A percentile compares a stretch with the other conserved stretches of the same genome.
phyloP scores from a whole-genome alignment of 2,329 filamentous ascomycete genomes.

The Diaporthe capsici region DNA sequence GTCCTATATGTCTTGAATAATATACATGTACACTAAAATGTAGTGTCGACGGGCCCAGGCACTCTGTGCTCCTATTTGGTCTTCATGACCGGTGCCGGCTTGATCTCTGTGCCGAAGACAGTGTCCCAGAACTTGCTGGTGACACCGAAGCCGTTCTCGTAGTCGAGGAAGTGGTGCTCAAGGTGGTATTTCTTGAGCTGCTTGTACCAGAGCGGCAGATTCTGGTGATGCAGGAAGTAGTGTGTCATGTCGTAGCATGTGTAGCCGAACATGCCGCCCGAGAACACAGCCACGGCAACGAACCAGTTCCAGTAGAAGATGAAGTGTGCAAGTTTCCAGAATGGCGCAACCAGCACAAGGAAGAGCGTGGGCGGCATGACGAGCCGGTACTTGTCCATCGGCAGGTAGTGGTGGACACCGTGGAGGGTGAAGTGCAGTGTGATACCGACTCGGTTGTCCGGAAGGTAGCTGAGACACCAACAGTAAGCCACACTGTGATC shows the following conservation, averaged over 20 bases:
- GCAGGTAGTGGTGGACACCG: constrained; percentile 97
- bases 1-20: constrained; percentile 24
- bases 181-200: constrained; percentile 97
- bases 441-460: constrained; percentile 89
- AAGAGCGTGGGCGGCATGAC: constrained; percentile 98
- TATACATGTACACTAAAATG: constrained; percentile 39
- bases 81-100: constrained; percentile 52
- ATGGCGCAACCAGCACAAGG: constrained; percentile 84
- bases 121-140: constrained; percentile 97
- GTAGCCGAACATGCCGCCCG: constrained; percentile 94
- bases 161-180: constrained; percentile 97
- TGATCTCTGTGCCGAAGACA: constrained; percentile 90
- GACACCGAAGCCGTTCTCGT: constrained; percentile 96
- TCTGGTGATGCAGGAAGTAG: constrained; percentile 98
- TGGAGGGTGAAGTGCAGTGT: constrained; percentile 94
- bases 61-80: constrained; percentile 46
- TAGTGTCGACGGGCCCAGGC: constrained; percentile 14
- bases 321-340: constrained; percentile 90
- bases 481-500: background rate
- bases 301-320: constrained; percentile 91
- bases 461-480: constrained; percentile 76
- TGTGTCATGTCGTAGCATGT: constrained; percentile 97
- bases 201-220: constrained; percentile 90
- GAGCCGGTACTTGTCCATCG: constrained; percentile 98
- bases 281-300: constrained; percentile 82